Evolutionary conservation across 768 basidiomycete genomes (phyloP), one percentile per base, ranked within the genome.

Genomic region (Amyloporia xantha): DNA sequence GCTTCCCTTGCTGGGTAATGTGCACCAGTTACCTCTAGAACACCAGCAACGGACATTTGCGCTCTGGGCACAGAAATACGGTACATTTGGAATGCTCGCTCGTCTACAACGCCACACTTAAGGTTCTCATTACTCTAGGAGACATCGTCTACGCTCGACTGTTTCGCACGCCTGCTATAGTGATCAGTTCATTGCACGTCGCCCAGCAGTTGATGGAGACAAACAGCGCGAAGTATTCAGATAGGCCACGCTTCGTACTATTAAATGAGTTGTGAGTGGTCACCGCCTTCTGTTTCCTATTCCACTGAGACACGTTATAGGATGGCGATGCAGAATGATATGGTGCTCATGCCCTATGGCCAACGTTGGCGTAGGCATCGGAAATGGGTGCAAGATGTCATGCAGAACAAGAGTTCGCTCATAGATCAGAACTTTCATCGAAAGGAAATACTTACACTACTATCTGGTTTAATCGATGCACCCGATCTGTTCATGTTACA

Each of bases 121-220:
- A 35, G 33, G 10, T 9, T 35, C 33, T 10, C n/a, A 35, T 35
- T 9, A 10, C 33, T 39, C 17, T 28, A 69, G 68, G 68, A 30
- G 64, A 66, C 20, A 48, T 70, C 23, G 57, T 68, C 21, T 65
- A 60, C 50, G 54, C 62, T 25, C 55, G 45, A 7, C 37, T 69
- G 24, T 61, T 70, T 43, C 51, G 54, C 13, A 56, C 58, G 19
- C 54, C 64, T 4, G 52, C 65, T 35, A 28, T 70, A 12, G 54
- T 70, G 7, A 42, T 70, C 39, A 68, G 65, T 52, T 64, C 69
- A 4, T 33, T 59, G 19, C 41, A 55, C 23, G 61, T 60, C 17
- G 67, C 67, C 20, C 54, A 51, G 15, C 66, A 68, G 25, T 58
- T 70, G 20, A 50, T 70, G 49, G 66, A 68, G 46, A 65, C 63